Evolutionary conservation across 176 grass and related monocot species (phyloP).

Genomic region (Alloteropsis semialata): DNA sequence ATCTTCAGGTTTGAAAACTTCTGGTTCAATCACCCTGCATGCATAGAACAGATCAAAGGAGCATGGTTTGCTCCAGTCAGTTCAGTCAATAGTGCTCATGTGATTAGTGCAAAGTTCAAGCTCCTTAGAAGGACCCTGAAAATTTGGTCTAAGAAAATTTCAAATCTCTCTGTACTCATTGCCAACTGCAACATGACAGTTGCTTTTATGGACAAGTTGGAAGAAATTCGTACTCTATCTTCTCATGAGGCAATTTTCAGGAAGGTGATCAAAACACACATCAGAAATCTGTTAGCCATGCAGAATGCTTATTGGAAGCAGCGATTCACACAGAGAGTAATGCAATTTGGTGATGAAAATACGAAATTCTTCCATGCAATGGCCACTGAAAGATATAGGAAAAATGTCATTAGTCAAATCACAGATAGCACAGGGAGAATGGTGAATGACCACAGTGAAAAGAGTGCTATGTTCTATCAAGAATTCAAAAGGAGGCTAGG

Average conservation of each 20-base stretch:
- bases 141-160: neutral
- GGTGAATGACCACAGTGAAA: neutral
- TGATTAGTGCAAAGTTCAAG: neutral
- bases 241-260: too few species aligned
- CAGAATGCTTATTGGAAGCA: neutral
- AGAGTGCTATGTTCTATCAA: neutral
- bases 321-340: neutral
- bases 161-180: neutral
- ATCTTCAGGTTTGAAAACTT: neutral
- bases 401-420: neutral
- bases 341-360: too few species aligned
- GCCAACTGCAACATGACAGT: neutral
- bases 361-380: too few species aligned
- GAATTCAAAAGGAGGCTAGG: neutral
- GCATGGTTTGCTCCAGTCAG: neutral
- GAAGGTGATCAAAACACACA: too few species aligned
- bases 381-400: neutral
- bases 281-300: accelerated
- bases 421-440: neutral
- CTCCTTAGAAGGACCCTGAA: neutral
- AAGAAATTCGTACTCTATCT: neutral
- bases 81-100: accelerated
- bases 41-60: neutral
- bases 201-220: neutral
- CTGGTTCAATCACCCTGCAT: neutral